Evolutionary conservation across 2,329 filamentous ascomycete species (phyloP).

Genomic region (Plectosphaerella plurivora): DNA sequence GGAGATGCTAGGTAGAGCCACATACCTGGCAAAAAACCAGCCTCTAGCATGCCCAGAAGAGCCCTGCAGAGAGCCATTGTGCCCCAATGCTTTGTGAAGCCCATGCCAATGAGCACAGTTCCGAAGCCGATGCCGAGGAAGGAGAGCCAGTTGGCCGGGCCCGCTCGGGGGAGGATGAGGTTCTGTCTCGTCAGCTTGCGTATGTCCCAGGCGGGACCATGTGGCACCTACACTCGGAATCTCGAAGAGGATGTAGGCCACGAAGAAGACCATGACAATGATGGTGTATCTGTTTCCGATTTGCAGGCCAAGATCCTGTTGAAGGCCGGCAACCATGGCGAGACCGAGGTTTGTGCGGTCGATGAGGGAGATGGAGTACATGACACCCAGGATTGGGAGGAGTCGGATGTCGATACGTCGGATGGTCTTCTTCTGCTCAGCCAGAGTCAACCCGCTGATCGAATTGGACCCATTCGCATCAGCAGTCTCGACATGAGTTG

Average conservation of each 20-base stretch:
- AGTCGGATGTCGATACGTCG: slow-evolving; percentile 27
- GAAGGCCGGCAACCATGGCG: slow-evolving; percentile 13
- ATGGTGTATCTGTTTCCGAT: slow-evolving; percentile 12
- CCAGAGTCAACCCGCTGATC: background rate
- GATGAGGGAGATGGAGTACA: slow-evolving; percentile 14
- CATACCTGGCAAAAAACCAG: slow-evolving; percentile 19
- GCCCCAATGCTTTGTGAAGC: slow-evolving; percentile 20
- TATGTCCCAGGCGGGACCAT: slow-evolving; percentile 3
- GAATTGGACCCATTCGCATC: background rate
- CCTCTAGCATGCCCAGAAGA: slow-evolving; percentile 13
- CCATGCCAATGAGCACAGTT: slow-evolving; percentile 21
- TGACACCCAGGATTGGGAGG: slow-evolving; percentile 26
- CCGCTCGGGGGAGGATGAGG: slow-evolving; percentile 18
- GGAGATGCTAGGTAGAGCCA: too few species aligned
- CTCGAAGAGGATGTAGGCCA: slow-evolving; percentile 16
- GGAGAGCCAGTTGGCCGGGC: slow-evolving; percentile 19
- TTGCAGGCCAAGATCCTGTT: slow-evolving; percentile 8
- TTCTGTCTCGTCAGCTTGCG: slow-evolving; percentile 10
- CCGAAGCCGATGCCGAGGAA: slow-evolving; percentile 20
- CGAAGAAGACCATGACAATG: slow-evolving; percentile 16
- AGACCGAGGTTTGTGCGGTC: slow-evolving; percentile 11
- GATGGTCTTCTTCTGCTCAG: slow-evolving; percentile 7
- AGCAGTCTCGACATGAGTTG: slow-evolving; percentile 1
- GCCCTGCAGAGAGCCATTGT: slow-evolving; percentile 19
- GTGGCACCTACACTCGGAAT: slow-evolving; percentile 12